These are phyloP conservation scores for Casuarina cunninghamiana DNA, from an alignment of 306 rosid genomes.

Conservation along the genomic window DNA sequence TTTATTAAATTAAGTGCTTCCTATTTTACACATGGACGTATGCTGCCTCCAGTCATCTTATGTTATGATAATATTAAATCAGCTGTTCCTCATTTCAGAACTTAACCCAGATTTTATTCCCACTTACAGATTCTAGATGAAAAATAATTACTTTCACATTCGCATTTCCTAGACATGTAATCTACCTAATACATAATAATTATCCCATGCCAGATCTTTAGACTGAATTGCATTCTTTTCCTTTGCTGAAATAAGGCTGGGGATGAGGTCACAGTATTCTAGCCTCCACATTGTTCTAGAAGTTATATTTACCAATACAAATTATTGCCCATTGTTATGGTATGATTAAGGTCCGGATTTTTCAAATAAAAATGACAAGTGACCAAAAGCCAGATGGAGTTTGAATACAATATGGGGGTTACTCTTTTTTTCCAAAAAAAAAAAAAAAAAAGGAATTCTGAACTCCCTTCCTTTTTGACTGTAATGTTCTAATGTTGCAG, in stretches of 20 bases:
- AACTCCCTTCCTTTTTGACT: slow-evolving; percentile 2
- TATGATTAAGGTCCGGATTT: background rate
- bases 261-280: background rate
- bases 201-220: no score
- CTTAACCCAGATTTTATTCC: background rate
- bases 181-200: no score
- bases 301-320: background rate
- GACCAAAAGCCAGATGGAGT: background rate
- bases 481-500: slow-evolving; percentile 38
- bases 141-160: no score
- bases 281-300: background rate
- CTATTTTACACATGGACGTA: background rate
- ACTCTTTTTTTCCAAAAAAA: background rate
- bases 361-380: background rate
- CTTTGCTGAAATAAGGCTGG: background rate
- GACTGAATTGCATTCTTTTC: background rate
- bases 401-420: background rate
- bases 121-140: no score
- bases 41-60: no score
- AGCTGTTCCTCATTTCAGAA: background rate
- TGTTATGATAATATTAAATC: no score
- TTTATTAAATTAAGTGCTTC: background rate
- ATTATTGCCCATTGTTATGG: background rate
- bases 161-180: no score
- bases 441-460: background rate